A percentile compares a stretch with the other conserved stretches of the same genome.
Conservation (phyloP, 164 flowering plant genomes). For the Piper betle region DNA sequence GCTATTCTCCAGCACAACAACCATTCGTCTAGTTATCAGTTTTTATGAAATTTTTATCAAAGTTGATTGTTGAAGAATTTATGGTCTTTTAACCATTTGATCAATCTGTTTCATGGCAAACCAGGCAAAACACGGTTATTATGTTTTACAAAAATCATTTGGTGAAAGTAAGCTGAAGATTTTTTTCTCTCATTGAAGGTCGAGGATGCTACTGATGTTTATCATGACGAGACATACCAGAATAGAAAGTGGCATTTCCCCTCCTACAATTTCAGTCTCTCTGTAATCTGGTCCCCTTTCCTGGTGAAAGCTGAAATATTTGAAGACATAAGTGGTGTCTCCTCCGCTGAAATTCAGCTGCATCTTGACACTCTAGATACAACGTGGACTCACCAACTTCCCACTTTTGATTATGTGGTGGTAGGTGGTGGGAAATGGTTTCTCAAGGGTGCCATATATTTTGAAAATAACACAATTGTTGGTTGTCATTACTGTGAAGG, state of each 20-base stretch:
- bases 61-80: no score
- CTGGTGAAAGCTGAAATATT: constrained; percentile 54
- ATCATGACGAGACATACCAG: constrained; percentile 65
- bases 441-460: constrained; percentile 68
- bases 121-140: no score
- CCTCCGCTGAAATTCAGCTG: constrained; percentile 55
- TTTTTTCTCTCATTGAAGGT: constrained; percentile 27
- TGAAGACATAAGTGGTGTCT: constrained; percentile 76
- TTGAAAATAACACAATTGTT: constrained; percentile 37
- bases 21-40: no score
- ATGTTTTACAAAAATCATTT: no score
- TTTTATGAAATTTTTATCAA: no score
- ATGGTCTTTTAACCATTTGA: no score
- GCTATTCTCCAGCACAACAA: no score
- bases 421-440: constrained; percentile 93
- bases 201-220: constrained; percentile 46
- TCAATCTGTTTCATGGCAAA: no score
- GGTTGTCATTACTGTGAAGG: constrained; percentile 82
- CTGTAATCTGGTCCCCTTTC: constrained; percentile 81
- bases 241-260: constrained; percentile 69
- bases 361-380: constrained; percentile 64
- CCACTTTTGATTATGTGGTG: constrained; percentile 44
- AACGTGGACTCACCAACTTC: constrained; percentile 43
- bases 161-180: background rate
- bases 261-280: constrained; percentile 49